Percentiles rank a stretch among this genome's conserved stretches.
Evolutionary conservation across 495 filamentous ascomycete species (phyloP).

Genomic region (Amorphotheca resinae): DNA sequence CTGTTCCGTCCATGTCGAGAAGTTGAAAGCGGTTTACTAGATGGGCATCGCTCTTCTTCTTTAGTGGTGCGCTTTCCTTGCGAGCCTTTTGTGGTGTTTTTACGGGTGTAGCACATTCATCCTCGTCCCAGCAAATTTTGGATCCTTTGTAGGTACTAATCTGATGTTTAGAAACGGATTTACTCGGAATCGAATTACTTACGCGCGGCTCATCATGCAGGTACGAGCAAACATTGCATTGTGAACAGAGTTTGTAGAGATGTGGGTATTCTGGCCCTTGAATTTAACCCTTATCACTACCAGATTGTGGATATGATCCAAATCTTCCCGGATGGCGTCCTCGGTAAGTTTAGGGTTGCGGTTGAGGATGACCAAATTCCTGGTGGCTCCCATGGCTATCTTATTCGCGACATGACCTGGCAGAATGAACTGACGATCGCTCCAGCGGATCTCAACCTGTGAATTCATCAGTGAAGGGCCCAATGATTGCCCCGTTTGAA

Average conservation of each 20-base stretch:
- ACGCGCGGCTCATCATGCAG: constrained; percentile 63
- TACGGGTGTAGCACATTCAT: constrained; percentile 61
- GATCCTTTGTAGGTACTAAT: constrained; percentile 64
- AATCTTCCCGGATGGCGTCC: constrained; percentile 51
- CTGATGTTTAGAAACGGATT: constrained; percentile 40
- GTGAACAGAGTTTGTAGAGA: constrained; percentile 68
- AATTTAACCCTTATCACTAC: constrained; percentile 56
- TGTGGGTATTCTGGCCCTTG: constrained; percentile 41
- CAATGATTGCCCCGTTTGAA: too few species aligned
- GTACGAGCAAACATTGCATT: constrained; percentile 62
- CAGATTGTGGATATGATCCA: constrained; percentile 75
- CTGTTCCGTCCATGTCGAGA: constrained; percentile 41
- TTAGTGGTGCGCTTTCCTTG: constrained; percentile 25
- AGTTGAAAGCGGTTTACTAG: constrained; percentile 53
- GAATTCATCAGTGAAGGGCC: constrained; percentile 7
- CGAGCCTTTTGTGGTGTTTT: constrained; percentile 19
- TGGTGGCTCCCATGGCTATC: constrained; percentile 58
- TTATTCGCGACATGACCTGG: constrained; percentile 53
- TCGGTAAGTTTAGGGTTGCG: constrained; percentile 48
- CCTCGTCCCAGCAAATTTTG: constrained; percentile 57
- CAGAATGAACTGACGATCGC: constrained; percentile 59
- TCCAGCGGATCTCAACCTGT: constrained; percentile 56
- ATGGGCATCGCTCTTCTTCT: constrained; percentile 24
- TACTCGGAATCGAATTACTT: constrained; percentile 11
- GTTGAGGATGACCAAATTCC: constrained; percentile 58